phyloP scores from a whole-genome alignment of 139 green algal genomes.

The Desmodesmus armatus region DNA sequence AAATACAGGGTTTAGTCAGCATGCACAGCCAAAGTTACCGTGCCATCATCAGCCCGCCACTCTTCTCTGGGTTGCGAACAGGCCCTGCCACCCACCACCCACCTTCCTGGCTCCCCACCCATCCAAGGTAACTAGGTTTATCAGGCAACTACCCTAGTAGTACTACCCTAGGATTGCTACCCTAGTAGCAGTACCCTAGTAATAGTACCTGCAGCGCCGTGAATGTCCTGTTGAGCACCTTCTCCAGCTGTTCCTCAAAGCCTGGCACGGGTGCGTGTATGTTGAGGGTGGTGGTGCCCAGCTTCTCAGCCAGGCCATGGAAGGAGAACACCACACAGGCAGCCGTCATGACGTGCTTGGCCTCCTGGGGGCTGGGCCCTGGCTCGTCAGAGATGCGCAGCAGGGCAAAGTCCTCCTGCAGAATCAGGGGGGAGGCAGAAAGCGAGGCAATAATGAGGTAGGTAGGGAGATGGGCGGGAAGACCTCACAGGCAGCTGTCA shows the following conservation, averaged over 20 bases:
- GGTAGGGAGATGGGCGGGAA: too few relatives aligned
- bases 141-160: not conserved
- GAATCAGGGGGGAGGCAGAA: too few relatives aligned
- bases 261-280: constrained; percentile 54
- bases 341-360: constrained; percentile 46
- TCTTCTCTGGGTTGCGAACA: too few relatives aligned
- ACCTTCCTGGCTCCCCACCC: not conserved
- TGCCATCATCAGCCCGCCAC: too few relatives aligned
- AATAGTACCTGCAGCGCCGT: constrained; percentile 32
- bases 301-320: constrained; percentile 45
- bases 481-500: constrained; percentile 45
- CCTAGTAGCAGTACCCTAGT: too few relatives aligned
- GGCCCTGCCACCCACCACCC: not conserved
- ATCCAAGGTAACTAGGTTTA: too few relatives aligned
- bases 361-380: constrained; percentile 18
- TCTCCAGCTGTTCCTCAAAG: constrained; percentile 51
- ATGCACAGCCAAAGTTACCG: too few relatives aligned
- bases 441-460: too few relatives aligned
- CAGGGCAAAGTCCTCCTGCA: constrained; percentile 50
- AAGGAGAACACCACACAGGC: constrained; percentile 55
- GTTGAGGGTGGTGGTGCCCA: constrained; percentile 32
- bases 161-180: not conserved
- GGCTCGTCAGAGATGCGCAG: constrained; percentile 42
- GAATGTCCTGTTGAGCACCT: constrained; percentile 46
- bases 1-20: too few relatives aligned